Percentiles rank a stretch among this genome's conserved stretches.
These are phyloP conservation scores for Stagonosporopsis chrysanthemi DNA, from an alignment of 2,329 filamentous ascomycete species.

Conservation along the genomic window DNA sequence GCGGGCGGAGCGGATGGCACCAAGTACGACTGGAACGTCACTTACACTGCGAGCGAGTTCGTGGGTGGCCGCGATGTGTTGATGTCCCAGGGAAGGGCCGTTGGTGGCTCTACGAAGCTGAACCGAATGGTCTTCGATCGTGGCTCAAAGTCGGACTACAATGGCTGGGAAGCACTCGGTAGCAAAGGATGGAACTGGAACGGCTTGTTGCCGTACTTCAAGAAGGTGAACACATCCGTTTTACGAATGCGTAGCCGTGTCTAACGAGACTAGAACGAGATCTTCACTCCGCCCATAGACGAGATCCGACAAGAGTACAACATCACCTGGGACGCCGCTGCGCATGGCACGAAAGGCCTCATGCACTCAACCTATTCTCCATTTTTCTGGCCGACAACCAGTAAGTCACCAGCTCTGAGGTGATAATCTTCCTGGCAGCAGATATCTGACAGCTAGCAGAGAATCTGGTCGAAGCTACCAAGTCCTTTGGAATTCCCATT, in stretches of 20 bases:
- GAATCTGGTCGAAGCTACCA: conserved; percentile 28
- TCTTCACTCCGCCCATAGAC: conserved; percentile 27
- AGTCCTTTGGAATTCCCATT: conserved; percentile 25
- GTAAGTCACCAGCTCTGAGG: conserved; percentile 10
- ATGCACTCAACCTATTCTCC: conserved; percentile 31
- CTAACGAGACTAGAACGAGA: conserved; percentile 30
- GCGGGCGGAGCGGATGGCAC: conserved; percentile 35
- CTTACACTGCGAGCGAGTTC: conserved; percentile 24
- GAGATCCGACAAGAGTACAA: conserved; percentile 31
- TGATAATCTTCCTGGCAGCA: not conserved
- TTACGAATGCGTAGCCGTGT: not conserved
- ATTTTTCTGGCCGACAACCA: conserved; percentile 33
- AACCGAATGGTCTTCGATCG: conserved; percentile 50
- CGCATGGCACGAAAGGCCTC: conserved; percentile 26
- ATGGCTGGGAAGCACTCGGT: conserved; percentile 38
- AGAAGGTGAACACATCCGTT: conserved; percentile 22
- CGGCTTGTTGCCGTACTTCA: conserved; percentile 36
- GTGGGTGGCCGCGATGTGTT: conserved; percentile 23
- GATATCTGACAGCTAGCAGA: conserved; percentile 18
- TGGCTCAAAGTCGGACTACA: conserved; percentile 39
- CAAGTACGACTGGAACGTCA: conserved; percentile 37
- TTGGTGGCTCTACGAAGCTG: conserved; percentile 43
- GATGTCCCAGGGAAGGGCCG: conserved; percentile 30
- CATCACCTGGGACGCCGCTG: conserved; percentile 24
- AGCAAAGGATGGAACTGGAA: conserved; percentile 40